phyloP scores from a whole-genome alignment of 1,284 basidiomycete species.

The Austroboletus niveus region DNA sequence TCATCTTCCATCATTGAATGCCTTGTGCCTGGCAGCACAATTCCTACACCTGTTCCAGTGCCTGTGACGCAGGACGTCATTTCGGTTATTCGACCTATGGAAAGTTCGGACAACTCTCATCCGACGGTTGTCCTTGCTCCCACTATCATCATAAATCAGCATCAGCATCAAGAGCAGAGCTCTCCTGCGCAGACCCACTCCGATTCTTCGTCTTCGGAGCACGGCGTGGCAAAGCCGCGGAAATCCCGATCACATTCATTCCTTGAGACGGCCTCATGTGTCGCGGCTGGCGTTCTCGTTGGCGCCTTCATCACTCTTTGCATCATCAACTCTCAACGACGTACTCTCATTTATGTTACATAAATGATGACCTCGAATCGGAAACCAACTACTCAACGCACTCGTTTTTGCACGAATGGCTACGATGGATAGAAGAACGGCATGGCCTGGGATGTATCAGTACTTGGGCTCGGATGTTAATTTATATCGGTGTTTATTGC shows the following conservation, averaged over 20 bases:
- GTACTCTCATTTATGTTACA: conserved; percentile 44
- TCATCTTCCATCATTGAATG: conserved; percentile 21
- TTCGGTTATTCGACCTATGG: conserved; percentile 1
- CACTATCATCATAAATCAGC: conserved; percentile 30
- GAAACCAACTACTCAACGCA: neutral
- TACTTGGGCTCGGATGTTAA: conserved; percentile 15
- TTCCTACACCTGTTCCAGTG: neutral
- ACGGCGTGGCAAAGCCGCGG: conserved; percentile 11
- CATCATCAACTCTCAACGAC: conserved; percentile 48
- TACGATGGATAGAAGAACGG: neutral
- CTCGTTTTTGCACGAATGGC: neutral
- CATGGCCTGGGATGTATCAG: conserved; percentile 15
- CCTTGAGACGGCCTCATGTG: conserved; percentile 47
- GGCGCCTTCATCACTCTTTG: conserved; percentile 53
- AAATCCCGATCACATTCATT: conserved; percentile 30
- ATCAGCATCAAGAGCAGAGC: conserved; percentile 15
- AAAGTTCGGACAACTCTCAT: conserved; percentile 2
- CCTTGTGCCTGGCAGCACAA: neutral
- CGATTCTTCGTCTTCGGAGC: conserved; percentile 7
- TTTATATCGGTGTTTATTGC: conserved; percentile 32
- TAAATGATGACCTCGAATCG: conserved; percentile 4
- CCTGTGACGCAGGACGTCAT: conserved; percentile 5
- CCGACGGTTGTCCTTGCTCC: conserved; percentile 22
- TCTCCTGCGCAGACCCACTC: conserved; percentile 7
- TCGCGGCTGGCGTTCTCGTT: conserved; percentile 53